Base-by-base conservation (phyloP, 2,329 filamentous ascomycete genomes). In the Ambrosiella cleistominuta region DNA sequence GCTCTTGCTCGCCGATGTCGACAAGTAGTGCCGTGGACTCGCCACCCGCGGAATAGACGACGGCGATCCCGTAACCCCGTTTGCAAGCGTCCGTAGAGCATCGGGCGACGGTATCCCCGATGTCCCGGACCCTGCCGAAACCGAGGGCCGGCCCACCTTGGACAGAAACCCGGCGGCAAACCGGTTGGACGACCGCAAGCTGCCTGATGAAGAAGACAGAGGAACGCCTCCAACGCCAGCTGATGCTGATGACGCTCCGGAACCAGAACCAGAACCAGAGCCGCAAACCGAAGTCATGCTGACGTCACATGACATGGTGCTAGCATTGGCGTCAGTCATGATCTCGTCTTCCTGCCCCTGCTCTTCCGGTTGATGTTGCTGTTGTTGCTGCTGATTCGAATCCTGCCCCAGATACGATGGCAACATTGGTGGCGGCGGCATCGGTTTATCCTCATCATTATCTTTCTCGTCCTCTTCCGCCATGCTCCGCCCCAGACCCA, bases 401-500 rank as follows among this genome's bases (percentile, higher is more conserved):
- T 52, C 35, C 50, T 57, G 40, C 40, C 55, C 40, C 8, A 60
- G 50, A 40, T 60, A 60, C 12, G 58, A 60, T 6, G 58, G 58
- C 8, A 60, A 27, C 37, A 54, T 57, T 7, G 58, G 58, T 2
- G 50, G 38, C 19, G 54, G 49, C 12, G 55, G 54, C 58, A 60
- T 60, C 13, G 58, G 58, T 42, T 57, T 60, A 38, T 60, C 55
- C 53, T 57, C 40, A 44, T 60, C 58, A 54, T 54, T 44, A 57
- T 60, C 58, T 11, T 47, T 11, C 44, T 15, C 11, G 9, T 47
- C 44, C n/a, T 15, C 19, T 13, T 13, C 44, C 44, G 44, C 3
- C 19, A 15, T 17, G 2, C 12, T 27, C 74, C 52, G 40, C 13
- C 44, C 44, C 52, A 42, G 15, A 13, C 37, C 11, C 15, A 54